A percentile compares a stretch with the other conserved stretches of the same genome.
Evolutionary conservation across 106 monocot species (phyloP).

Genomic region (Hemerocallis citrina): DNA sequence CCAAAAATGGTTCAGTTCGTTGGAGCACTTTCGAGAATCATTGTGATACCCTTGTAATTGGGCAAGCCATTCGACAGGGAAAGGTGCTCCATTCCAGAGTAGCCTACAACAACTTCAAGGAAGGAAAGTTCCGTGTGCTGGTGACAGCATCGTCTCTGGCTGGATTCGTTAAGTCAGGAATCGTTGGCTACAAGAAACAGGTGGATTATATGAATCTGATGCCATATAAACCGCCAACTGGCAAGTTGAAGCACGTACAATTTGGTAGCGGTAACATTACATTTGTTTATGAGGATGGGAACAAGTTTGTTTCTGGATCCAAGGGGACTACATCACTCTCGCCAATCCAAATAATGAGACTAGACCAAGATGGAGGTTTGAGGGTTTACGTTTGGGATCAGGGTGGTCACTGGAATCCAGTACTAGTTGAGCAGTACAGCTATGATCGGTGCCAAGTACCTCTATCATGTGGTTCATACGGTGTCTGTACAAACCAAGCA

Average conservation of each 20-base stretch:
- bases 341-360: background rate
- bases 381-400: background rate
- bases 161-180: background rate
- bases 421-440: background rate
- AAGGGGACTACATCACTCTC: background rate
- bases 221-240: no score
- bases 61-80: conserved; percentile 11
- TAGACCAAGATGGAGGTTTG: conserved; percentile 3
- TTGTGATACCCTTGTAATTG: conserved; percentile 3
- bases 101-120: no score
- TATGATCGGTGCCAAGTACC: conserved; percentile 4
- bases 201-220: background rate
- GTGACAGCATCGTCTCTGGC: background rate
- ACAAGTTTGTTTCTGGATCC: no score
- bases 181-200: background rate
- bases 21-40: conserved; percentile 8
- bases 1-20: background rate
- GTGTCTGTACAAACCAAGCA: conserved; percentile 32
- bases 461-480: conserved; percentile 25
- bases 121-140: no score
- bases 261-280: no score
- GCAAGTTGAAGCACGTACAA: no score
- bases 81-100: conserved; percentile 9
- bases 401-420: background rate
- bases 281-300: no score